Base-by-base conservation (phyloP, 768 basidiomycete species). In the Amanita molliuscula region DNA sequence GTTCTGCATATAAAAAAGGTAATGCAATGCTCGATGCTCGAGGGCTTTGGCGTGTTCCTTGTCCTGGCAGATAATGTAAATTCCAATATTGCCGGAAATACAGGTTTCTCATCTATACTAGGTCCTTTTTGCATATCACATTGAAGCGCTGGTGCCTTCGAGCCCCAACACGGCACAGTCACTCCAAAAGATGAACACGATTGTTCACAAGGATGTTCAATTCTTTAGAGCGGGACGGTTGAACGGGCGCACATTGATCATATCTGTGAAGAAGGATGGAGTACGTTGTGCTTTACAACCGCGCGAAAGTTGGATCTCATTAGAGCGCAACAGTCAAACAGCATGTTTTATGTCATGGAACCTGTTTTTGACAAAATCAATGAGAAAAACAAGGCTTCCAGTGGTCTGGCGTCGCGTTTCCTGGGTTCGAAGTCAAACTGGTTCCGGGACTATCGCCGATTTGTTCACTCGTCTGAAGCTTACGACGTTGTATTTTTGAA, bases 191-290 rank as follows among this genome's bases (percentile, higher is more conserved):
- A 73, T 97, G 34, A 91, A 86, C 59, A 87, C 89, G 0, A 88
- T 81, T 34, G 49, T 50, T 20, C 49, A 50, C 41, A 88, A 88
- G 61, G 93, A 97, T 55, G 91, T 98, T 8, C 84, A 90, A 54
- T 98, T 95, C 72, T 98, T 99, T 71, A 88, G 86, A 57, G 90
- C 95, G 21, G 95, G 95, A 4, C 83, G 78, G 44, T 74, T 97
- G 16, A 81, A 84, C 44, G 86, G 85, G 10, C 80, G 95, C 5
- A 96, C 94, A 0, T 71, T 99, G 18, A 84, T 98, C 21, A 82
- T 95, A 37, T 95, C 89, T 62, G 94, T 96, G 86, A 93, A 93
- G 75, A 89, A 88, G 66, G 94, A 94, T 69, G 88, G 88, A 61
- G 76, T 76, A 62, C 31, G 67, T 52, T 21, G 42, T 45, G 15